These are phyloP conservation scores for Monilinia polystroma DNA, from an alignment of 2,329 filamentous ascomycete species.

Conservation along the genomic window DNA sequence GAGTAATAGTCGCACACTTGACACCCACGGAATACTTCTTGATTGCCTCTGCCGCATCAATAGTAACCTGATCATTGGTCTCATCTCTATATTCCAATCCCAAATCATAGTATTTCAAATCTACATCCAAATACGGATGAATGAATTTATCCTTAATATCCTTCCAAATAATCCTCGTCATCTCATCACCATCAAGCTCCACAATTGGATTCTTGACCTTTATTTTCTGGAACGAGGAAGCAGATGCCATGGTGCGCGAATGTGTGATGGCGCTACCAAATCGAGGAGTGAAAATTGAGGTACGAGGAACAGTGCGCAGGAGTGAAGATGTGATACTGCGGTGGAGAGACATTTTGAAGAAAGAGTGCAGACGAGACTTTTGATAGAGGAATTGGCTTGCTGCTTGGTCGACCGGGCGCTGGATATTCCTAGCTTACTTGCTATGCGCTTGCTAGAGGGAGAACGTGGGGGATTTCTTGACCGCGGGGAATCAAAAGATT, in stretches of 20 bases:
- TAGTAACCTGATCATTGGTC: conserved; percentile 93
- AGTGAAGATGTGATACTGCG: conserved; percentile 13
- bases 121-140: conserved; percentile 90
- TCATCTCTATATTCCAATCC: conserved; percentile 92
- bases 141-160: conserved; percentile 99
- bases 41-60: conserved; percentile 94
- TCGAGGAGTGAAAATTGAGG: conserved; percentile 14
- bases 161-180: conserved; percentile 99
- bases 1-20: conserved; percentile 99
- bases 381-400: not conserved
- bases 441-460: conserved; percentile 8
- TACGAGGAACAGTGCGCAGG: conserved; percentile 12
- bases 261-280: conserved; percentile 38
- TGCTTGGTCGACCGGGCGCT: not conserved
- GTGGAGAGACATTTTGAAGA: conserved; percentile 14
- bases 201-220: conserved; percentile 99
- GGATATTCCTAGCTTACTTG: conserved; percentile 8
- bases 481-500: conserved; percentile 4
- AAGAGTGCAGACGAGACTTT: conserved; percentile 3
- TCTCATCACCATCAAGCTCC: conserved; percentile 92
- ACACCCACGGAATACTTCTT: conserved; percentile 98
- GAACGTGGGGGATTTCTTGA: not conserved
- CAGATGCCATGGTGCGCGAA: conserved; percentile 54
- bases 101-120: conserved; percentile 97
- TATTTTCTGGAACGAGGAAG: conserved; percentile 70